Evolutionary conservation across 2,329 filamentous ascomycete species (phyloP), one percentile per base, ranked within the genome.

Genomic region (Chaetomium sp.): DNA sequence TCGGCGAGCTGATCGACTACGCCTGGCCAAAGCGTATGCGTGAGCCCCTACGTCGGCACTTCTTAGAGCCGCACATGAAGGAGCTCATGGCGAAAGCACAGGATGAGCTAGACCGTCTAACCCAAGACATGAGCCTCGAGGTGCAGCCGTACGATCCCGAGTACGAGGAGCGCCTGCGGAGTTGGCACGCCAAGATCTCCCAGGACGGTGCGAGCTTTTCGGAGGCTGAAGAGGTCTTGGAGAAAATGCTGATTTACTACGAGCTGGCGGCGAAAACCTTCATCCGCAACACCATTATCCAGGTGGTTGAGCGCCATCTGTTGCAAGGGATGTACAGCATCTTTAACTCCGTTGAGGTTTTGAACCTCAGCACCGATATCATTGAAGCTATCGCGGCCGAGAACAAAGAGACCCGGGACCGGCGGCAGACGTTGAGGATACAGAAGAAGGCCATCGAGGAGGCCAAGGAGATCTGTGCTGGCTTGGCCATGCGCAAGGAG

Each of bases 241-340:
- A 79, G 65, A 79, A 79, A 70, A 79, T 79, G 77, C 69, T 79
- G 52, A 79, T 79, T 58, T 79, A 77, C 68, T 79, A 79, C 59
- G 76, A 79, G 59, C 71, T 79, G 7, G 77, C 76, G 2, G 75
- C 76, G 6, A 76, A 77, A 63, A 76, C 75, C 49, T 79, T 79
- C 56, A 78, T 76, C 34, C 71, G 77, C 53, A 79, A 79, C 58
- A 72, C 77, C 54, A 78, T 79, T 53, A 79, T 76, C 0, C 77
- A 79, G 56, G 76, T 79, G 0, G 73, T 77, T 0, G 77, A 79
- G 64, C 72, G 77, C 0, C 77, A 79, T 54, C 67, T 79, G 2
- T 69, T 79, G 9, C 71, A 78, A 41, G 76, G 77, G 35, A 77
- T 79, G 74, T 72, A 79, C 48, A 69, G 74, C 35, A 68, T 79